These are phyloP conservation scores for Boletus edulis DNA, from an alignment of 768 basidiomycete species.

Conservation along the genomic window DNA sequence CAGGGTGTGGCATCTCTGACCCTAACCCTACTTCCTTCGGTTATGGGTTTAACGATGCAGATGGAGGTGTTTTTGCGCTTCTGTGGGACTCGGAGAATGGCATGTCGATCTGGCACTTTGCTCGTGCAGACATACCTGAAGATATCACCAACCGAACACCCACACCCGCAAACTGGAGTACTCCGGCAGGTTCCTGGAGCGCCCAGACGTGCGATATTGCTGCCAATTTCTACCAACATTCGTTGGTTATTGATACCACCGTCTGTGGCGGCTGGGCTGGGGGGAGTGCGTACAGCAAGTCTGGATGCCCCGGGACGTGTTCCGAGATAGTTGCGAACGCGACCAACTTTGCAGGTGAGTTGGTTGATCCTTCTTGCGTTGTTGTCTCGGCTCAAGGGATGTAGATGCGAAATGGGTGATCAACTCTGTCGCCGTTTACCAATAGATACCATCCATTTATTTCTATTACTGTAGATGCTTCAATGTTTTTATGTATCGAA, in stretches of 20 bases:
- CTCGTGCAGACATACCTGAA: slow-evolving; percentile 47
- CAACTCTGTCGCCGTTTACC: slow-evolving; percentile 56
- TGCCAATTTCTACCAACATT: slow-evolving; percentile 52
- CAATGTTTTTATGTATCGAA: too few relatives aligned
- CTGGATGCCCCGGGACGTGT: slow-evolving; percentile 44
- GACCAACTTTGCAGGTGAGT: slow-evolving; percentile 49
- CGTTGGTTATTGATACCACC: slow-evolving; percentile 41
- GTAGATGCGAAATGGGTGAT: slow-evolving; percentile 56
- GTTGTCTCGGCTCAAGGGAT: neutral
- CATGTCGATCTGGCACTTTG: slow-evolving; percentile 57
- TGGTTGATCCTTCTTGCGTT: neutral
- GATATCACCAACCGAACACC: slow-evolving; percentile 48
- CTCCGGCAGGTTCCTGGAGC: slow-evolving; percentile 52
- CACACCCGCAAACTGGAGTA: slow-evolving; percentile 49
- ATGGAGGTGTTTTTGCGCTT: slow-evolving; percentile 56
- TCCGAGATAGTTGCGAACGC: slow-evolving; percentile 50
- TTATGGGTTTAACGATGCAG: slow-evolving; percentile 30
- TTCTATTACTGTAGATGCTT: too few relatives aligned
- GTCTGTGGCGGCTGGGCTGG: slow-evolving; percentile 33
- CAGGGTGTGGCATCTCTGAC: slow-evolving; percentile 52
- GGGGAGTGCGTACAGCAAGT: slow-evolving; percentile 20
- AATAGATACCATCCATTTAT: slow-evolving; percentile 17
- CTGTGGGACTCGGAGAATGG: slow-evolving; percentile 47
- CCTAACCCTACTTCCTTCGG: slow-evolving; percentile 42
- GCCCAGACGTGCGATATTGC: slow-evolving; percentile 47